A percentile compares a stretch with the other conserved stretches of the same genome.
Conservation (phyloP, 768 basidiomycete genomes). For the Leccinum aurantiacum region DNA sequence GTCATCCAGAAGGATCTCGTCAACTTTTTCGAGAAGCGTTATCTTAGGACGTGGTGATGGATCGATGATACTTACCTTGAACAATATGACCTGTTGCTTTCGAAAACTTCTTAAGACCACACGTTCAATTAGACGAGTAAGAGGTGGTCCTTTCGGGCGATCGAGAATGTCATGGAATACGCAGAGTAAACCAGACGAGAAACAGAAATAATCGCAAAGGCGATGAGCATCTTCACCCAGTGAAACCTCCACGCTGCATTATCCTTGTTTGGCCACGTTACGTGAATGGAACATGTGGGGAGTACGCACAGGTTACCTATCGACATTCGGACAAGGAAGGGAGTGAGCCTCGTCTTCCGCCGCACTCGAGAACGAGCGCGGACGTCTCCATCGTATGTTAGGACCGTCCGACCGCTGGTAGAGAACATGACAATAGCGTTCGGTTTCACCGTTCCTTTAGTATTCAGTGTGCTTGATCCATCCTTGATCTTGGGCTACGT, state of each 20-base stretch:
- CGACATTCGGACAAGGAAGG: conserved; percentile 79
- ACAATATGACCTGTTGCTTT: too few relatives aligned
- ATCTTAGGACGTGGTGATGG: too few relatives aligned
- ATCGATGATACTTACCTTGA: too few relatives aligned
- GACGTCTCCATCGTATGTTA: conserved; percentile 26
- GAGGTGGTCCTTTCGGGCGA: too few relatives aligned
- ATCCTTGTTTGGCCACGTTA: conserved; percentile 6
- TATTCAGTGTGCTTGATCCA: not conserved
- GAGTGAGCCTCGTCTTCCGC: conserved; percentile 60
- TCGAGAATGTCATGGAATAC: too few relatives aligned
- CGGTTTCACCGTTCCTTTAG: not conserved
- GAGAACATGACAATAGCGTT: not conserved
- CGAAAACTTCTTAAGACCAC: too few relatives aligned
- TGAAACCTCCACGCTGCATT: conserved; percentile 75
- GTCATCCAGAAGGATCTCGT: too few relatives aligned
- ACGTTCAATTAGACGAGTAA: too few relatives aligned
- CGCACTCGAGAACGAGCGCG: conserved; percentile 20
- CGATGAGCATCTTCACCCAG: conserved; percentile 75
- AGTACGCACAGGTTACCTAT: conserved; percentile 74
- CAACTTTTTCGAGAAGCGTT: too few relatives aligned
- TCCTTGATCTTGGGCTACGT: conserved; percentile 2
- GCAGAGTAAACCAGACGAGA: conserved; percentile 62
- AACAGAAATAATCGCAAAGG: conserved; percentile 79
- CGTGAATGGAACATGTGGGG: not conserved
- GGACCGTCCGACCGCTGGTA: not conserved